Evolutionary conservation across 768 basidiomycete species (phyloP).

Genomic region (Clavulina sp.): DNA sequence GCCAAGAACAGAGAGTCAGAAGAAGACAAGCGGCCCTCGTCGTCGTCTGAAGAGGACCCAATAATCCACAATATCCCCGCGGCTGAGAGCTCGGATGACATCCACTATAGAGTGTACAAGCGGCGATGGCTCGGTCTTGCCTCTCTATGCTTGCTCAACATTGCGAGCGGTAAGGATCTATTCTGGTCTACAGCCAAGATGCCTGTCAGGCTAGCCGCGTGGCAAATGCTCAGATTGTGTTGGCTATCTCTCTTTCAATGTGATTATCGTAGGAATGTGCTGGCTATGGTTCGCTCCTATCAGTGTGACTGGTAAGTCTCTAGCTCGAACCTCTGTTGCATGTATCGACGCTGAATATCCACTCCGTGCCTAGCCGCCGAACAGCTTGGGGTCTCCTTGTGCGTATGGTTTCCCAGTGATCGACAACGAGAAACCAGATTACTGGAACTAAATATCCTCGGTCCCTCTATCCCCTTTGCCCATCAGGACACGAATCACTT

Average conservation of each 20-base stretch:
- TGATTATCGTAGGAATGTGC: conserved; percentile 49
- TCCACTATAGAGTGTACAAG: conserved; percentile 60
- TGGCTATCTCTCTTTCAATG: neutral
- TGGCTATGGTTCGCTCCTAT: conserved; percentile 82
- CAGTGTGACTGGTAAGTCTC: conserved; percentile 37
- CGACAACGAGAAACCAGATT: conserved; percentile 1
- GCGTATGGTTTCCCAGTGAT: too few relatives aligned
- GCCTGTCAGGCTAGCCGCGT: neutral
- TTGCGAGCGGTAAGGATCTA: neutral
- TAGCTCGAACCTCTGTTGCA: neutral
- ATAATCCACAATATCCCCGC: too few relatives aligned
- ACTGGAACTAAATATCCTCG: neutral
- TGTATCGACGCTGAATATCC: neutral
- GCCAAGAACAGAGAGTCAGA: too few relatives aligned
- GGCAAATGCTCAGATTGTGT: conserved; percentile 18
- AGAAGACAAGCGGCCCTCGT: too few relatives aligned
- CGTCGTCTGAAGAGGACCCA: too few relatives aligned
- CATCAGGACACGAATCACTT: conserved; percentile 52
- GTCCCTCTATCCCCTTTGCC: conserved; percentile 23
- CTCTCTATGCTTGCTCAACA: conserved; percentile 32
- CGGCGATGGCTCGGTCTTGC: conserved; percentile 46
- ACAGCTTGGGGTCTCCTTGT: neutral
- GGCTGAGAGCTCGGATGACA: too few relatives aligned
- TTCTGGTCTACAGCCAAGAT: neutral
- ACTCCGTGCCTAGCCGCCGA: neutral